phyloP scores from a whole-genome alignment of 2,329 filamentous ascomycete species.

The Penicillium sp. region DNA sequence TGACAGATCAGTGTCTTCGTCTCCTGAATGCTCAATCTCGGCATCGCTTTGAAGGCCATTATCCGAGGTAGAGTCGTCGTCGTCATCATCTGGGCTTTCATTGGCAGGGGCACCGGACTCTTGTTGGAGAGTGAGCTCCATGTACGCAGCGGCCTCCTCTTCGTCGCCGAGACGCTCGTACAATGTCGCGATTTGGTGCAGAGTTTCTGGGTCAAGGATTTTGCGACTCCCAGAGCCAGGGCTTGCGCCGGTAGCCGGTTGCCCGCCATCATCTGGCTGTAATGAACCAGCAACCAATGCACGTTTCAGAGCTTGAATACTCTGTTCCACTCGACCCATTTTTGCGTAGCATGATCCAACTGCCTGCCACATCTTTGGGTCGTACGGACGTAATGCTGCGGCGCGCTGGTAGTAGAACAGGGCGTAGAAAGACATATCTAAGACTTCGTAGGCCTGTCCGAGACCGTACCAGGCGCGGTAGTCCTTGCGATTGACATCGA shows the following conservation, averaged over 20 bases:
- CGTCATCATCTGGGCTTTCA: slow-evolving; percentile 30
- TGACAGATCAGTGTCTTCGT: slow-evolving; percentile 47
- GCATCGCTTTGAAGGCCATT: slow-evolving; percentile 35
- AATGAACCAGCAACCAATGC: slow-evolving; percentile 85
- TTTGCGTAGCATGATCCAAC: slow-evolving; percentile 89
- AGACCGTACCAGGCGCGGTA: slow-evolving; percentile 98
- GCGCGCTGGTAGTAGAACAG: slow-evolving; percentile 98
- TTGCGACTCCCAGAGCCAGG: slow-evolving; percentile 32
- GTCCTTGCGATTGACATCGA: slow-evolving; percentile 93
- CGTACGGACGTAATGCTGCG: slow-evolving; percentile 87
- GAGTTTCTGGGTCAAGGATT: slow-evolving; percentile 81
- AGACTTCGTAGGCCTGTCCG: slow-evolving; percentile 93
- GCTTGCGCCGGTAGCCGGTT: slow-evolving; percentile 13
- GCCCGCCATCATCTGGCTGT: slow-evolving; percentile 53
- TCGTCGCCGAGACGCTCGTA: slow-evolving; percentile 78
- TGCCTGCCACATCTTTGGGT: slow-evolving; percentile 98
- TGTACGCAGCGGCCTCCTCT: slow-evolving; percentile 82
- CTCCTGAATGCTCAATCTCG: slow-evolving; percentile 34
- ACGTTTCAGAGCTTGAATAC: slow-evolving; percentile 91
- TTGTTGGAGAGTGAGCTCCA: slow-evolving; percentile 92
- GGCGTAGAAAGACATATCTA: slow-evolving; percentile 97
- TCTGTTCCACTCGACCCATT: slow-evolving; percentile 81
- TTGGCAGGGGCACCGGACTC: slow-evolving; percentile 66
- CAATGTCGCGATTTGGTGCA: slow-evolving; percentile 84
- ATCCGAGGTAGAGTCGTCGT: slow-evolving; percentile 37